These are phyloP conservation scores for Heliamphora pulchella DNA, from an alignment of 179 eudicot genomes.

Conservation along the genomic window DNA sequence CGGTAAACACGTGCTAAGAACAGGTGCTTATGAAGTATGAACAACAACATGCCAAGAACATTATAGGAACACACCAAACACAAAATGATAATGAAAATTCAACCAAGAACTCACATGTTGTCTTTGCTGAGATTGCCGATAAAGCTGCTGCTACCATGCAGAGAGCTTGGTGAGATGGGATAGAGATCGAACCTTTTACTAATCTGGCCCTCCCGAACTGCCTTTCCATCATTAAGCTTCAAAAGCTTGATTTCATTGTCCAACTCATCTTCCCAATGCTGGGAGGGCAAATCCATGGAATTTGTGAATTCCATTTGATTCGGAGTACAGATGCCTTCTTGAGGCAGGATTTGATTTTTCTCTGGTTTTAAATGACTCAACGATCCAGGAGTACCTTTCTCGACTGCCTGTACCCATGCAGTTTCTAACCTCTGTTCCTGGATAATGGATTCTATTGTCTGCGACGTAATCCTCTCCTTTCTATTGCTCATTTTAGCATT, in stretches of 20 bases:
- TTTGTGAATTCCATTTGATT: constrained; percentile 33
- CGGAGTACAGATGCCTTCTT: constrained; percentile 42
- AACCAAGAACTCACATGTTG: constrained; percentile 46
- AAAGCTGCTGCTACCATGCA: constrained; percentile 56
- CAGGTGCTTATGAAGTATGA: background rate
- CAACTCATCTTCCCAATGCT: constrained; percentile 73
- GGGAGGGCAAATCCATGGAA: constrained; percentile 42
- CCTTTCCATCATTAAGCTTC: constrained; percentile 48
- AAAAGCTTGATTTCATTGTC: constrained; percentile 56
- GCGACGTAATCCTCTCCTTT: constrained; percentile 52
- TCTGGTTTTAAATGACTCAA: constrained; percentile 64
- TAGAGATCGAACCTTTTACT: constrained; percentile 35
- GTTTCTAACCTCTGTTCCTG: constrained; percentile 93
- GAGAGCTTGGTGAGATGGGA: constrained; percentile 84
- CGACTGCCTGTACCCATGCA: constrained; percentile 92
- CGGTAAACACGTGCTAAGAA: background rate
- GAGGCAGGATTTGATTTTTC: constrained; percentile 89
- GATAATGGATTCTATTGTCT: constrained; percentile 83
- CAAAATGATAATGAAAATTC: background rate
- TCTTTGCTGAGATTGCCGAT: constrained; percentile 55
- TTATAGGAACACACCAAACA: background rate
- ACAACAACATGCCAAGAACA: background rate
- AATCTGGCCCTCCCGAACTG: constrained; percentile 43
- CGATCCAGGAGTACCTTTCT: constrained; percentile 83
- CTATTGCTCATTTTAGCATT: constrained; percentile 26